These are phyloP conservation scores for Gossypium turneri DNA, from an alignment of 345 rosid genomes.

Conservation along the genomic window DNA sequence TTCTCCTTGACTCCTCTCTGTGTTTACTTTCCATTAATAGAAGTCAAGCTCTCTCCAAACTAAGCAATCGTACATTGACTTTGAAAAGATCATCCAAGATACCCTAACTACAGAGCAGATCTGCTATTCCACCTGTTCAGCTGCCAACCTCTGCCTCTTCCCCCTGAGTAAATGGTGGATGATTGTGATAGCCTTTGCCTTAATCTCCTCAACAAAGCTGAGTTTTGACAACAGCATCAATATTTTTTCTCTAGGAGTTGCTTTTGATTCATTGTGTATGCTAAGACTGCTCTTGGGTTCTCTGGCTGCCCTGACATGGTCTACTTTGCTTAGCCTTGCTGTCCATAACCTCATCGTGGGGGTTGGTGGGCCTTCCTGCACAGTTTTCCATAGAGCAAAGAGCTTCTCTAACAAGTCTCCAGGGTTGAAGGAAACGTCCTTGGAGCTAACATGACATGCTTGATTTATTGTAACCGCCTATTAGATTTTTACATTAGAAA, in stretches of 20 bases:
- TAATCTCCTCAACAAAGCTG: no score
- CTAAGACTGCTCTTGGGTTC: constrained; percentile 63
- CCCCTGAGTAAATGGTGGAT: no score
- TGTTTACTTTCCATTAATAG: no score
- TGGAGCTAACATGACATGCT: constrained; percentile 46
- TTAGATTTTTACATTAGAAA: constrained; percentile 73
- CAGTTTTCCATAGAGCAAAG: constrained; percentile 58
- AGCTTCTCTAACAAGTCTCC: constrained; percentile 40
- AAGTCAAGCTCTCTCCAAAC: no score
- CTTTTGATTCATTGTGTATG: constrained; percentile 51
- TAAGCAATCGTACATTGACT: no score
- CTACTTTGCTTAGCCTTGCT: constrained; percentile 63
- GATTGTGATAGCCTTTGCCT: no score
- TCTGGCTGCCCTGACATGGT: constrained; percentile 70
- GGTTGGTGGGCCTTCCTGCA: constrained; percentile 62
- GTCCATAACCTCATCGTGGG: constrained; percentile 56
- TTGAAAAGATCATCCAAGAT: no score
- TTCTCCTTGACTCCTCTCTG: no score
- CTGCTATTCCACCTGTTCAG: no score
- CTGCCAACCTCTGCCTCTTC: no score
- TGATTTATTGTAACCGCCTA: constrained; percentile 35
- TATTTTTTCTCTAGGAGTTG: constrained; percentile 70
- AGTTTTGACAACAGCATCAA: constrained; percentile 43
- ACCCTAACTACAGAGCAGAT: no score
- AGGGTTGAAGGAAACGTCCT: constrained; percentile 53